Base-by-base conservation (phyloP, 75 land plant genomes). In the Pinus taeda region DNA sequence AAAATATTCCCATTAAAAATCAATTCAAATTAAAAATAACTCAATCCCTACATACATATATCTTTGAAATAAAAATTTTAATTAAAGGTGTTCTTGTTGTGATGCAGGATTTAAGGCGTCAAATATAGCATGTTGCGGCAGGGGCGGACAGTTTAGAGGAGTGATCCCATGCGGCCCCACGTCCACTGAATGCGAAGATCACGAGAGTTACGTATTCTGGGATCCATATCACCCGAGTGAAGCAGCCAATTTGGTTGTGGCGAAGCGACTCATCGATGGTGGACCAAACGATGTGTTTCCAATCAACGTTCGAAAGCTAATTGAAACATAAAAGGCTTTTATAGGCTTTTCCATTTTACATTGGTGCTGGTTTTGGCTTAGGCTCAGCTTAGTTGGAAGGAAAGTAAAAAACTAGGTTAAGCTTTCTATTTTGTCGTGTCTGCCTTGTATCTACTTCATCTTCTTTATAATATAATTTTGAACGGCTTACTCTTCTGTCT, bases 221-320 rank as follows among this genome's bases (percentile, higher is more conserved):
- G 98, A 93, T 57, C 87, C 93, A 12, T 94, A 89, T 64, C 97
- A 94, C 77, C 93, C 96, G 1, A 93, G 88, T 24, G 93, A 94
- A 39, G 91, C 88, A 30, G 91, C 93, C 56, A 94, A 94, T 71
- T 36, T 85, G 39, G 55, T 94, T 6, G 75, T 90, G 21, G 88
- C 92, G 29, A 89, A 89, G 66, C 33, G 70, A 12, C 76, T 93
- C 49, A 61, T 89, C 53, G 83, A 87, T 21, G 98, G 98, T 2
- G 90, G 85, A 36, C 83, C 83, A 2, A 76, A 83, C 0, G 83
- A 79, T 80, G 82, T 94, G 4, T 87, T 85, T 17, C 97, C 97
- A 6, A 71, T 92, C 15, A 94, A 94, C 75, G 77, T 94, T 33
- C 80, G 85, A 29, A 84, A 90, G 37, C 90, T 92, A 14, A 9